Evolutionary conservation across 345 rosid species (phyloP), one percentile per base, ranked within the genome.

Genomic region (Trapa bicornis): DNA sequence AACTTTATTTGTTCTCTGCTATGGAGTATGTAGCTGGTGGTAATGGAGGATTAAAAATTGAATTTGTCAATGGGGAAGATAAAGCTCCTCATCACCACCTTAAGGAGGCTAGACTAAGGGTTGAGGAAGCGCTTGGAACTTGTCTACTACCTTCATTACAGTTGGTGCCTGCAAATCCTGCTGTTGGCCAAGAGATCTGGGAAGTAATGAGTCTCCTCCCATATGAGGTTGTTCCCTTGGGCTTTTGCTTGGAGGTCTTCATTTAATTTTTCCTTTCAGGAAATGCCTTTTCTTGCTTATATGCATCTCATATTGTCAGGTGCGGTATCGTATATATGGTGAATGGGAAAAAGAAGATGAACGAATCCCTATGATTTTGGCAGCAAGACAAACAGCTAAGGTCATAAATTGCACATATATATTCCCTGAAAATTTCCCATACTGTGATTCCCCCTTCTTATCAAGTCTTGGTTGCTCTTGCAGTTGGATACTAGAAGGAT

Each of bases 331-430:
- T 53, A 81, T 95, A 70, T 95, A 95, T 80, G 99, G 99, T 70
- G 99, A 95, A 80, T 95, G 99, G 99, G 99, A 95, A 76, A 95
- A 87, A 72, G 97, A 95, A 39, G 97, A 91, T 78, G 97, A 91
- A 80, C 77, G 66, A 74, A 87, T 86, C 75, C 99, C 99, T 29
- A 82, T 88, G 84, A 73, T 91, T 69, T 85, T 95, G 86, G 87
- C 93, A 65, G 97, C 97, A 61, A 85, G 86, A 75, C 99, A 89
- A 83, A 89, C 87, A 47, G 94, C 99, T 12, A 95, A 91, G 95
- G 99, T 95, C 78, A 53, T 17, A 33, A 2, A 13, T 14, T 11
- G 36, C 62, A 32, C 37, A 15, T 16, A 17, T 5, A 32, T 29
- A 17, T 41, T 9, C 6, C 15, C 22, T 7, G 43, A 9, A 16